Percentiles rank a stretch among this genome's conserved stretches.
Conservation (phyloP, 2,329 filamentous ascomycete species). For the Berkeleyomyces rouxiae region DNA sequence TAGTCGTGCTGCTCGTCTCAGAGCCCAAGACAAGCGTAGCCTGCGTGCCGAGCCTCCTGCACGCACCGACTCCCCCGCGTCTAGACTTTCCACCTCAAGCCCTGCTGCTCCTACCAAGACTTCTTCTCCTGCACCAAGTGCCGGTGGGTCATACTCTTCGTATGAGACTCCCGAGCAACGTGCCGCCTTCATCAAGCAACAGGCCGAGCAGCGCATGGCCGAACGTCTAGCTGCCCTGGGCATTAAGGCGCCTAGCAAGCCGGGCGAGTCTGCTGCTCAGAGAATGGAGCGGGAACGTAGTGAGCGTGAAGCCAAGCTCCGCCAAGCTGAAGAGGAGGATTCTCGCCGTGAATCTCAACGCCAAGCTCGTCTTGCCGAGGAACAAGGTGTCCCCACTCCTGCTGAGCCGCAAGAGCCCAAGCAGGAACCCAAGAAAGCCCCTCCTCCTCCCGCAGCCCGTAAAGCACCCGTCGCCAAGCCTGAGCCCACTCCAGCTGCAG, state of each 20-base stretch:
- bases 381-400: constrained; percentile 49
- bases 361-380: constrained; percentile 65
- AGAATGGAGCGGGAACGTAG: constrained; percentile 73
- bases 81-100: constrained; percentile 36
- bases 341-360: constrained; percentile 73
- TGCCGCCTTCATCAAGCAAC: constrained; percentile 90
- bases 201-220: constrained; percentile 92
- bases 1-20: constrained; percentile 58
- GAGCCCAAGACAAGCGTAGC: constrained; percentile 38
- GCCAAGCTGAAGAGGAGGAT: constrained; percentile 88
- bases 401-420: constrained; percentile 28
- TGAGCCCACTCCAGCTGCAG: constrained; percentile 37
- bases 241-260: constrained; percentile 65
- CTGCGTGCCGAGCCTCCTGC: constrained; percentile 30
- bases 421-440: constrained; percentile 42
- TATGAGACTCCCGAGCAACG: constrained; percentile 88
- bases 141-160: constrained; percentile 53
- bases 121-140: constrained; percentile 31
- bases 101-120: constrained; percentile 18
- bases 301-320: constrained; percentile 74
- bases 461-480: constrained; percentile 41
- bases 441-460: constrained; percentile 65
- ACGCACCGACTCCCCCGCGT: constrained; percentile 28
- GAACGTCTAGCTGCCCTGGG: constrained; percentile 87
- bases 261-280: constrained; percentile 67